These are phyloP conservation scores for Grifola frondosa DNA, from an alignment of 1,284 basidiomycete genomes.

Conservation along the genomic window DNA sequence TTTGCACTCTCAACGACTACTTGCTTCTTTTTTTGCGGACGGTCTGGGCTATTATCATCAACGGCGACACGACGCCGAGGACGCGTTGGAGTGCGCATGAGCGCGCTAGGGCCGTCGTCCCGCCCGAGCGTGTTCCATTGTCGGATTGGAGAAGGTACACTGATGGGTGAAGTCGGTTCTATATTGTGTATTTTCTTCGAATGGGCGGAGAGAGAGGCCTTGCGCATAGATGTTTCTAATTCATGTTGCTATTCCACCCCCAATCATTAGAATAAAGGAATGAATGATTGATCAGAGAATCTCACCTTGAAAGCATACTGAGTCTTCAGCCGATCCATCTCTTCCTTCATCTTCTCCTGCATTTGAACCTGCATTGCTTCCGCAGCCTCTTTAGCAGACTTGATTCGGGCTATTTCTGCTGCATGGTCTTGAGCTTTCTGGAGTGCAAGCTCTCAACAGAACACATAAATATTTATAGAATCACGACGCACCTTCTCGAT, in stretches of 20 bases:
- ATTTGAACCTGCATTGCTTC: slow-evolving; percentile 53
- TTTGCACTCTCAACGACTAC: slow-evolving; percentile 15
- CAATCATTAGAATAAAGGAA: slow-evolving; percentile 8
- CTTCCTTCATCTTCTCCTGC: slow-evolving; percentile 60
- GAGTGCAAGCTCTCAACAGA: neutral
- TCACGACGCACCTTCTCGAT: slow-evolving; percentile 51
- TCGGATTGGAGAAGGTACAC: slow-evolving; percentile 41
- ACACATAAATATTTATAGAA: neutral
- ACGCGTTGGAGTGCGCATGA: slow-evolving; percentile 40
- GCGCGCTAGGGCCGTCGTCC: slow-evolving; percentile 28
- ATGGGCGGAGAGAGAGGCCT: slow-evolving; percentile 42
- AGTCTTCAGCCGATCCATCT: slow-evolving; percentile 69
- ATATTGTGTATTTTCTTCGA: slow-evolving; percentile 40
- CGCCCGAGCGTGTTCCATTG: slow-evolving; percentile 31
- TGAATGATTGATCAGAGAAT: neutral
- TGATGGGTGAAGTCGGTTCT: slow-evolving; percentile 38
- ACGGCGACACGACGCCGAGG: no score
- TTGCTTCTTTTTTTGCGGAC: slow-evolving; percentile 8
- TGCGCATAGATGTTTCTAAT: slow-evolving; percentile 57
- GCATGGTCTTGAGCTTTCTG: slow-evolving; percentile 61
- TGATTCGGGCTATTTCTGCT: slow-evolving; percentile 55
- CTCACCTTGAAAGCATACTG: slow-evolving; percentile 68
- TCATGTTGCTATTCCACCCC: slow-evolving; percentile 62
- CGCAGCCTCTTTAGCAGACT: slow-evolving; percentile 56
- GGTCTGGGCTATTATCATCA: slow-evolving; percentile 17